Evolutionary conservation across 2,329 filamentous ascomycete species (phyloP).

Genomic region (Aureobasidium sp.): DNA sequence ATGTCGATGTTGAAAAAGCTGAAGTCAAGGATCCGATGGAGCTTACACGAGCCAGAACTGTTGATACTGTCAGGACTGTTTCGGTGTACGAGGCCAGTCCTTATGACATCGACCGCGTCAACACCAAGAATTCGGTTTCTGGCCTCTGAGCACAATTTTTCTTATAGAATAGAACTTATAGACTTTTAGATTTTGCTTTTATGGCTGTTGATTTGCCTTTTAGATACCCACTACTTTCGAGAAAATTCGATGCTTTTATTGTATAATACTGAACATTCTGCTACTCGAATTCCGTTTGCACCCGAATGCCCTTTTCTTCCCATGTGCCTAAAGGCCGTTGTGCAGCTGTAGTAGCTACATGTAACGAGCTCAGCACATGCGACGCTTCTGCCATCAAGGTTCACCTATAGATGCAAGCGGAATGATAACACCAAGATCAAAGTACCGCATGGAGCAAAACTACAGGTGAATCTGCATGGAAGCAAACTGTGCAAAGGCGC

Average conservation of each 20-base stretch:
- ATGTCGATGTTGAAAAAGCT: background rate
- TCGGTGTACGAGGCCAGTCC: conserved; percentile 3
- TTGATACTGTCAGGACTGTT: background rate
- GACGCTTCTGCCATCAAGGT: too few species aligned
- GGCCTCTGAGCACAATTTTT: background rate
- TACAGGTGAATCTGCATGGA: too few species aligned
- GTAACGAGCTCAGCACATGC: too few species aligned
- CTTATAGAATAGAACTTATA: background rate
- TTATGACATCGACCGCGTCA: conserved; percentile 9
- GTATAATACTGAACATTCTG: too few species aligned
- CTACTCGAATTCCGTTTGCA: too few species aligned
- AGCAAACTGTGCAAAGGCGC: too few species aligned
- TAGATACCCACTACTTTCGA: background rate
- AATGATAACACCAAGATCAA: too few species aligned
- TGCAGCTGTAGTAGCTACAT: too few species aligned
- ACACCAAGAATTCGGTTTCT: conserved; percentile 4
- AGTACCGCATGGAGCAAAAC: too few species aligned
- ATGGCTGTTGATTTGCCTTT: background rate
- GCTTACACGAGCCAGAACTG: background rate
- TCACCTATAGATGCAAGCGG: too few species aligned
- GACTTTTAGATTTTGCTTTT: background rate
- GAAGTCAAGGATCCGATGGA: background rate
- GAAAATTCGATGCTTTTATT: background rate
- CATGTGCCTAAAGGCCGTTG: too few species aligned
- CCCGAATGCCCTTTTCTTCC: too few species aligned